A percentile compares a stretch with the other conserved stretches of the same genome.
These are phyloP conservation scores for Rhizopus sp. DNA, from an alignment of 371 early-diverging fungal species.

Conservation along the genomic window DNA sequence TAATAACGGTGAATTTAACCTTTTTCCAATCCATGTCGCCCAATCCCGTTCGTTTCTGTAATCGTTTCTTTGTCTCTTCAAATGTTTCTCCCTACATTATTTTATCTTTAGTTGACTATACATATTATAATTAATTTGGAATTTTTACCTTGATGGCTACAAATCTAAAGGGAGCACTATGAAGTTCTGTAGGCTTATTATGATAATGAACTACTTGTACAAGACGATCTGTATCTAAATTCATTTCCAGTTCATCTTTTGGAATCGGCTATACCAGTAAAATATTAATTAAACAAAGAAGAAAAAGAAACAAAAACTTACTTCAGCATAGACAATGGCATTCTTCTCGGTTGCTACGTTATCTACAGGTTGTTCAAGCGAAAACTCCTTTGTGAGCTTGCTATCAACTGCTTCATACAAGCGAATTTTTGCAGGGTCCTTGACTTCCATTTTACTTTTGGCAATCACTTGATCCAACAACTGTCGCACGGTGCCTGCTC, in stretches of 20 bases:
- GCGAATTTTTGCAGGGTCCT: slow-evolving; percentile 32
- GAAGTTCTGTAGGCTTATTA: slow-evolving; percentile 64
- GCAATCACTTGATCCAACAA: slow-evolving; percentile 65
- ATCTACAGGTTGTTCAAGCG: slow-evolving; percentile 41
- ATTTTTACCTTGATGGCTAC: slow-evolving; percentile 57
- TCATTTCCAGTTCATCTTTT: slow-evolving; percentile 57
- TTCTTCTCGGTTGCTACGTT: slow-evolving; percentile 32
- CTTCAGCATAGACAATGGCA: slow-evolving; percentile 41
- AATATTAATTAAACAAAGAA: neutral
- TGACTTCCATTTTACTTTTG: slow-evolving; percentile 42
- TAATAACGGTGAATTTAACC: slow-evolving; percentile 63
- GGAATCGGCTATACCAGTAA: slow-evolving; percentile 55
- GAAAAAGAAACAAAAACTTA: slow-evolving; percentile 7
- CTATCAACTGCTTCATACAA: slow-evolving; percentile 46
- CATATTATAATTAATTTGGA: neutral
- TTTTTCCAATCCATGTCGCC: slow-evolving; percentile 87
- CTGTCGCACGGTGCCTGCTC: slow-evolving; percentile 56
- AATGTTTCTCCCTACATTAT: slow-evolving; percentile 63
- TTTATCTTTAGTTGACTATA: neutral
- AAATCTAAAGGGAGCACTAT: slow-evolving; percentile 85
- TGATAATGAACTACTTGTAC: slow-evolving; percentile 76
- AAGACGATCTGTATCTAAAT: slow-evolving; percentile 49
- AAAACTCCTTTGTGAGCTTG: slow-evolving; percentile 40
- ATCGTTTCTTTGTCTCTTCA: slow-evolving; percentile 67
- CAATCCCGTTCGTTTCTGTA: slow-evolving; percentile 74